phyloP scores from a whole-genome alignment of 2,329 filamentous ascomycete genomes.

The Chrysoporthe cubensis region DNA sequence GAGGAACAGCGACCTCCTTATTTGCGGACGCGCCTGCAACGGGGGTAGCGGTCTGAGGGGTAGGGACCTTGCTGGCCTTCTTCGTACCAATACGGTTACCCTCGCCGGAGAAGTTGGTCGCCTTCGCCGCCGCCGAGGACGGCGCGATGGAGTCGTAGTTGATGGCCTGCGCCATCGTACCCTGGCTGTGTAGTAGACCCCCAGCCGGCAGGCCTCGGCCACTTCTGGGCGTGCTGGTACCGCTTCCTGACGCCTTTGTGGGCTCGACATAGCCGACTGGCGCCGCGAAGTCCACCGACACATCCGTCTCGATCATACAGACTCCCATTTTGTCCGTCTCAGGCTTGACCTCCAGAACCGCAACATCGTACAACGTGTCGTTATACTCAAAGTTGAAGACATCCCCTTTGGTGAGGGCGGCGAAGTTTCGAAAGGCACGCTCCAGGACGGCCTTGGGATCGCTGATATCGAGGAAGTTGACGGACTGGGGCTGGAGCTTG shows the following conservation, averaged over 20 bases:
- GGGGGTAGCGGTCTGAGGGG: conserved; percentile 75
- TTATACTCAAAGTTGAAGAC: conserved; percentile 98
- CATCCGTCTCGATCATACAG: conserved; percentile 93
- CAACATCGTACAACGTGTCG: conserved; percentile 89
- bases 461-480: conserved; percentile 92
- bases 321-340: conserved; percentile 82
- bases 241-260: conserved; percentile 64
- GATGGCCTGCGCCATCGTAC: conserved; percentile 97
- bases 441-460: conserved; percentile 97
- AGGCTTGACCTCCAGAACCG: conserved; percentile 91
- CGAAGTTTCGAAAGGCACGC: conserved; percentile 58
- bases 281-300: conserved; percentile 93
- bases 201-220: conserved; percentile 66
- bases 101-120: conserved; percentile 78
- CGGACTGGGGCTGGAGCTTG: conserved; percentile 93
- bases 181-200: conserved; percentile 79
- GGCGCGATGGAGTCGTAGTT: conserved; percentile 93
- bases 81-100: conserved; percentile 85
- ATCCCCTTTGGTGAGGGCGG: conserved; percentile 68
- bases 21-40: conserved; percentile 60
- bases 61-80: conserved; percentile 76
- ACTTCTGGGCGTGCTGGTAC: conserved; percentile 85
- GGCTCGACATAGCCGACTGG: conserved; percentile 95
- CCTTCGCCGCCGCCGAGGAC: conserved; percentile 66
- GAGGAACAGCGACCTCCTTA: conserved; percentile 41